Base-by-base conservation (phyloP, 1,284 basidiomycete species). In the Phylloboletellus chloephorus region DNA sequence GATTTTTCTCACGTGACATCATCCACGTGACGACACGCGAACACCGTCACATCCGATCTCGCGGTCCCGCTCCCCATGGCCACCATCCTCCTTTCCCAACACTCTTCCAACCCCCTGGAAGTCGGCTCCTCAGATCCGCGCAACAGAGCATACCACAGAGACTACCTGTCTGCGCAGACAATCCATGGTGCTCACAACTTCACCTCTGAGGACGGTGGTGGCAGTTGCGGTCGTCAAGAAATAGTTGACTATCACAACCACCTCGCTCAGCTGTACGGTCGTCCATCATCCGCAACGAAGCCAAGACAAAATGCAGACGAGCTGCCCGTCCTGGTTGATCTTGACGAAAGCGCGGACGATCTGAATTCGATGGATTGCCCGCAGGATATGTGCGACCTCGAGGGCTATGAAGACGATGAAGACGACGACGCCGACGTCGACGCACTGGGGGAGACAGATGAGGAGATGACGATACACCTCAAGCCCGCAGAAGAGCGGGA, bases 41-140 rank as follows among this genome's bases (percentile, higher is more conserved):
- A 25, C 29, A 4, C n/a, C n/a, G n/a, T n/a, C n/a, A n/a, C n/a
- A n/a, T n/a, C n/a, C n/a, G n/a, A n/a, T 17, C 3, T 8, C 5
- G 5, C 12, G 29, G 16, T 8, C 12, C 16, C n/a, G 7, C 13
- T 20, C 7, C 23, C 20, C 5, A 60, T 65, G 61, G 50, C 60
- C 12, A 24, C 21, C 37, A 52, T 64, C 43, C 50, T 73, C 8
- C 65, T 87, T 50, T 86, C 85, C 8, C 80, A 81, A 50, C 85
- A 88, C 55, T 82, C 81, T 10, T 87, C 84, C 31, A 88, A 88
- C 54, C 84, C 84, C 3, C 71, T 87, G 34, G 82, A 88, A 53
- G 74, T 77, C 13, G 66, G 72, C 29, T 75, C 81, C n/a, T 81
- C 78, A 15, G 82, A 88, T 54, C 49, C 62, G 1, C 70, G 68